These are phyloP conservation scores for Emergomyces africanus DNA, from an alignment of 2,329 filamentous ascomycete genomes.

Conservation along the genomic window DNA sequence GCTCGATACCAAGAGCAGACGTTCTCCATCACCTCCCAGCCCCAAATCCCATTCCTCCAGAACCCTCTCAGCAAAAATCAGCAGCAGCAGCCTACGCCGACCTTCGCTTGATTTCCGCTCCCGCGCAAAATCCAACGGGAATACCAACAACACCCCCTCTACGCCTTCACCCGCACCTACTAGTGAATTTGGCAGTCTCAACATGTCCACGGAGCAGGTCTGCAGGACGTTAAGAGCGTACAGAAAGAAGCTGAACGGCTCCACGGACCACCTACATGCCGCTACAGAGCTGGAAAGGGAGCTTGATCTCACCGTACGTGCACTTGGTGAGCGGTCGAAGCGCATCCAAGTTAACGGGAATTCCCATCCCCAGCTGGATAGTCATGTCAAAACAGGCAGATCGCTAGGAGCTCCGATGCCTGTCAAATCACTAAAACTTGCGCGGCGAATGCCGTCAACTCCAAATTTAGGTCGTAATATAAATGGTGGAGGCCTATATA, in stretches of 20 bases:
- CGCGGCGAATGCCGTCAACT: conserved; percentile 25
- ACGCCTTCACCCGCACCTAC: not conserved
- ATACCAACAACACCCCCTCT: conserved; percentile 13
- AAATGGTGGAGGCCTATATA: conserved; percentile 12
- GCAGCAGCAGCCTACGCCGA: conserved; percentile 26
- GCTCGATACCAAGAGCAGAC: conserved; percentile 17
- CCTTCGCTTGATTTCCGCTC: conserved; percentile 40
- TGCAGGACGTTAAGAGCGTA: conserved; percentile 46
- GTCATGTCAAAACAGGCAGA: conserved; percentile 18
- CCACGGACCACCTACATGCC: conserved; percentile 36
- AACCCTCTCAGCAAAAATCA: conserved; percentile 19
- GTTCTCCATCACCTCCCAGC: conserved; percentile 30
- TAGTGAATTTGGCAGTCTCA: conserved; percentile 36
- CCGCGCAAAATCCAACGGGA: conserved; percentile 30
- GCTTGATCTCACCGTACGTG: conserved; percentile 33
- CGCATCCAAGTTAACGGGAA: conserved; percentile 10
- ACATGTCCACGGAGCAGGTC: conserved; percentile 44
- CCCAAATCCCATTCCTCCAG: conserved; percentile 17
- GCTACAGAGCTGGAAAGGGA: conserved; percentile 46
- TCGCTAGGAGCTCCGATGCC: conserved; percentile 14
- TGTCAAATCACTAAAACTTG: conserved; percentile 15
- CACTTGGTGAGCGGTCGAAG: conserved; percentile 20
- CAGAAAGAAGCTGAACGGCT: conserved; percentile 43
- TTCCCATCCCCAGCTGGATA: conserved; percentile 21
- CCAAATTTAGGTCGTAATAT: conserved; percentile 19